Conservation (phyloP, 1,139 yeast species). For the Sugiyamaella castrensis region DNA sequence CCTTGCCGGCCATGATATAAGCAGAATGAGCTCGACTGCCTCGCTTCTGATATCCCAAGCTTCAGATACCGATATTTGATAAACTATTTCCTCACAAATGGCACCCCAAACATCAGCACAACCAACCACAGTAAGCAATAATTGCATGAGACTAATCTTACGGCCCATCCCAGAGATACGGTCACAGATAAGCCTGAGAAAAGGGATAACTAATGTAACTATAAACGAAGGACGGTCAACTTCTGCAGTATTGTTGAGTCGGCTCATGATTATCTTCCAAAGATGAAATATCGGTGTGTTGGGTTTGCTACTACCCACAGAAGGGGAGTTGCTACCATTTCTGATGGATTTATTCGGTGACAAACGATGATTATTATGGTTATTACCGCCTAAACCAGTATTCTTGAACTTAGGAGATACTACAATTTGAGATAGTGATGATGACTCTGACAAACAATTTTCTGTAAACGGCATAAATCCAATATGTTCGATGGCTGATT, state of each 20-base stretch:
- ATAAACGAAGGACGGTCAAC: slow-evolving; percentile 2
- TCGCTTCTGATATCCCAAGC: not conserved
- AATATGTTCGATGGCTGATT: slow-evolving; percentile 19
- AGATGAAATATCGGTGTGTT: slow-evolving; percentile 14
- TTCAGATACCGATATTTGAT: not conserved
- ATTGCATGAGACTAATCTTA: slow-evolving; percentile 1
- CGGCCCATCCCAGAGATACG: slow-evolving; percentile 1
- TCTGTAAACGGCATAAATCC: slow-evolving; percentile 22
- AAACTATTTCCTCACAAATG: slow-evolving; percentile 7
- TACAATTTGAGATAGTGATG: not conserved
- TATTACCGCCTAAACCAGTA: not conserved
- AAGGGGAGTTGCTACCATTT: not conserved
- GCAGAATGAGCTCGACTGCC: not conserved
- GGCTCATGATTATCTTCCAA: slow-evolving; percentile 14
- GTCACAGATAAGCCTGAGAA: slow-evolving; percentile 3
- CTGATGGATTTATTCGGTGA: slow-evolving; percentile 1
- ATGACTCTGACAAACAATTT: slow-evolving; percentile 5
- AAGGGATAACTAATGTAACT: slow-evolving; percentile 3
- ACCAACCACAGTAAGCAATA: slow-evolving; percentile 4
- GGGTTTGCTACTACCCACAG: not conserved
- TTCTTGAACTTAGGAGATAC: slow-evolving; percentile 9
- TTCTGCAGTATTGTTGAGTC: slow-evolving; percentile 2
- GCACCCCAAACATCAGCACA: slow-evolving; percentile 13
- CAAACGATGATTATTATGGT: slow-evolving; percentile 5
- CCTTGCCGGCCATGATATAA: slow-evolving; percentile 11